These are phyloP conservation scores for Pyrenophora teres DNA, from an alignment of 2,329 filamentous ascomycete genomes.

Conservation along the genomic window DNA sequence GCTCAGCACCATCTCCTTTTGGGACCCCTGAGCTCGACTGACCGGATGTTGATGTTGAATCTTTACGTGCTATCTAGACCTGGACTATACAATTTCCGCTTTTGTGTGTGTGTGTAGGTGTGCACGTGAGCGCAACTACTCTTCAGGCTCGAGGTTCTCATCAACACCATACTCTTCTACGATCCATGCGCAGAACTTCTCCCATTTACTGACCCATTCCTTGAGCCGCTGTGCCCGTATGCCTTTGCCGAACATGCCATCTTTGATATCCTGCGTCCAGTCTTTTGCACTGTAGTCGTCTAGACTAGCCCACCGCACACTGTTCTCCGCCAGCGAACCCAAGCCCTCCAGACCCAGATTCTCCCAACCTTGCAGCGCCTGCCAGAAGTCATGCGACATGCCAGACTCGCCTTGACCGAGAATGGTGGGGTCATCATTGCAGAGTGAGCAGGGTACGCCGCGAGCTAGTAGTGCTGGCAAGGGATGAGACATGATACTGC, in stretches of 20 bases:
- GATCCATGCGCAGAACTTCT: constrained; percentile 89
- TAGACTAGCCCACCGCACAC: constrained; percentile 85
- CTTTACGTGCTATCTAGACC: background rate
- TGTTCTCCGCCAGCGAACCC: constrained; percentile 88
- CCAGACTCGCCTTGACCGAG: constrained; percentile 81
- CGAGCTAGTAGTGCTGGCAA: constrained; percentile 82
- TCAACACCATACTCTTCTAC: constrained; percentile 71
- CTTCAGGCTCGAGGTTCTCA: constrained; percentile 54
- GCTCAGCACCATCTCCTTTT: too few relatives aligned
- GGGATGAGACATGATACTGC: constrained; percentile 76
- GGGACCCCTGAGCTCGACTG: too few relatives aligned
- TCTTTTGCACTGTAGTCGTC: constrained; percentile 74
- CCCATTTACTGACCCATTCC: constrained; percentile 82
- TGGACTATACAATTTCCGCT: background rate
- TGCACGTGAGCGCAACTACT: constrained; percentile 17
- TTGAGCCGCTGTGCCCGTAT: constrained; percentile 73
- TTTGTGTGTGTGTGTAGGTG: background rate
- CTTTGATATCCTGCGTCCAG: constrained; percentile 74
- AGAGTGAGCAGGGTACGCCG: constrained; percentile 81
- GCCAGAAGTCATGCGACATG: constrained; percentile 93
- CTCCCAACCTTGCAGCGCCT: constrained; percentile 87
- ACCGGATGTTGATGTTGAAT: background rate
- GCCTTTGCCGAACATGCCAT: constrained; percentile 72
- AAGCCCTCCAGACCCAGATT: constrained; percentile 87
- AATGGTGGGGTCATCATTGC: constrained; percentile 90